A percentile compares a stretch with the other conserved stretches of the same genome.
Conservation (phyloP, 768 basidiomycete genomes). For the Plicaturopsis crispa region DNA sequence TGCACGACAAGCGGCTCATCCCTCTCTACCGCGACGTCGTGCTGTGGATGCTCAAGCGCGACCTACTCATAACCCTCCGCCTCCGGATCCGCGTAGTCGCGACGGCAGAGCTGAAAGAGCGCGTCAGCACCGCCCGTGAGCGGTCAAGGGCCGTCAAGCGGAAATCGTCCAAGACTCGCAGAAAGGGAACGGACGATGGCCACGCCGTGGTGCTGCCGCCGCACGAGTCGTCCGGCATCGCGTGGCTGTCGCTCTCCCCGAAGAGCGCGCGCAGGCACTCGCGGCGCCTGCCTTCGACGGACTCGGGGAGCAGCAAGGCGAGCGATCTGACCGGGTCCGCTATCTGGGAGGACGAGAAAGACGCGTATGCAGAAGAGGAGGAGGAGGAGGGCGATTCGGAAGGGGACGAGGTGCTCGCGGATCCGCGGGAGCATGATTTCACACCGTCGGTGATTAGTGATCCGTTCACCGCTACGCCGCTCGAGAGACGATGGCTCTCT, state of each 20-base stretch:
- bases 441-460: constrained; percentile 69
- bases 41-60: constrained; percentile 85
- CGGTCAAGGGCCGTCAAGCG: constrained; percentile 20
- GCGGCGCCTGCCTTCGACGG: constrained; percentile 36
- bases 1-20: constrained; percentile 58
- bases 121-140: constrained; percentile 45
- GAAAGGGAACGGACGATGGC: not conserved
- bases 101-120: constrained; percentile 63
- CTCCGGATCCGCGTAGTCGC: constrained; percentile 82
- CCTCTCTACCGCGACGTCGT: constrained; percentile 75
- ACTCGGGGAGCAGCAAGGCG: constrained; percentile 32
- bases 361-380: constrained; percentile 25
- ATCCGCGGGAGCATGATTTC: constrained; percentile 39
- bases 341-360: constrained; percentile 11
- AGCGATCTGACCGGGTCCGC: constrained; percentile 29
- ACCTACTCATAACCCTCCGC: constrained; percentile 79
- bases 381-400: constrained; percentile 38
- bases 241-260: constrained; percentile 52
- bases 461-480: constrained; percentile 72
- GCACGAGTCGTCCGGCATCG: constrained; percentile 15
- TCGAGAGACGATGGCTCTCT: constrained; percentile 79
- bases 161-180: constrained; percentile 13
- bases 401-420: constrained; percentile 35
- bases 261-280: constrained; percentile 41
- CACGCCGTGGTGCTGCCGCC: not conserved